Evolutionary conservation across 768 basidiomycete genomes (phyloP).

Genomic region (Tricholoma matsutake): DNA sequence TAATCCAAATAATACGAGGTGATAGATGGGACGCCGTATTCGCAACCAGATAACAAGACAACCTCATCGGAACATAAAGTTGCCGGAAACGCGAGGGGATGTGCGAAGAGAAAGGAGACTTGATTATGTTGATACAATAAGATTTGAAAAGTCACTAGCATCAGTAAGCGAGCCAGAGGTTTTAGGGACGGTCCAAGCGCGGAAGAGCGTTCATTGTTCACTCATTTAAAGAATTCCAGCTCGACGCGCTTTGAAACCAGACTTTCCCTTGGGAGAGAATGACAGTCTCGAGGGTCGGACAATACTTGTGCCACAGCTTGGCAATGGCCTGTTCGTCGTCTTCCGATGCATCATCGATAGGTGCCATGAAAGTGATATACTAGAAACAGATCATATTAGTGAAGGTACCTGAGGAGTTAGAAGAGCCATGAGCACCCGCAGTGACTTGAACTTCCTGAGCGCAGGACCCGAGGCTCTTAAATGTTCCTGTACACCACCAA

Average conservation of each 20-base stretch:
- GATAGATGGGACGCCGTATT: too few relatives aligned
- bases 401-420: not conserved
- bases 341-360: slow-evolving; percentile 25
- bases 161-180: too few relatives aligned
- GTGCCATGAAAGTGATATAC: slow-evolving; percentile 63
- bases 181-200: too few relatives aligned
- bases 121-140: too few relatives aligned
- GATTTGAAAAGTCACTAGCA: too few relatives aligned
- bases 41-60: too few relatives aligned
- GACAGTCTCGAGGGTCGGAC: slow-evolving; percentile 60
- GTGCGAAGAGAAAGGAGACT: too few relatives aligned
- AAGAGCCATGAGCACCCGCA: slow-evolving; percentile 25
- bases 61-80: too few relatives aligned
- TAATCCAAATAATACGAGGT: too few relatives aligned
- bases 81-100: too few relatives aligned
- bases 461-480: slow-evolving; percentile 38
- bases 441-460: slow-evolving; percentile 41
- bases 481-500: slow-evolving; percentile 29
- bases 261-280: slow-evolving; percentile 61
- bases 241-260: slow-evolving; percentile 46
- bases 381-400: slow-evolving; percentile 18
- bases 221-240: slow-evolving; percentile 9
- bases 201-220: not conserved
- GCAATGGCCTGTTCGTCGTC: slow-evolving; percentile 50
- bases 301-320: slow-evolving; percentile 51